phyloP scores from a whole-genome alignment of 2,329 filamentous ascomycete genomes.

The Talaromyces pinophilus region DNA sequence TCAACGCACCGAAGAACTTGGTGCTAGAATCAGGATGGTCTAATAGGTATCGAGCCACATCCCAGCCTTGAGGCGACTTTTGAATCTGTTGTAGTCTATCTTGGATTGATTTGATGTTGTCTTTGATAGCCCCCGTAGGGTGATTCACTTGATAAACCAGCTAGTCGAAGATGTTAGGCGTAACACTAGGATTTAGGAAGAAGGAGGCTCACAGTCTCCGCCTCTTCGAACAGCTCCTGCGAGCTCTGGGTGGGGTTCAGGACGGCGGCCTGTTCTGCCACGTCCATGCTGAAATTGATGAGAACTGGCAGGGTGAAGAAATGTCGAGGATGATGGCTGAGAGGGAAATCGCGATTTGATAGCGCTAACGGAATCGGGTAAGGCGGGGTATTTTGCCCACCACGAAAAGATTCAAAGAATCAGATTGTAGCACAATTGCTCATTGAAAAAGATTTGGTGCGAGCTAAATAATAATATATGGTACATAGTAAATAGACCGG shows the following conservation, averaged over 20 bases:
- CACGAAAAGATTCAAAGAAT: not conserved
- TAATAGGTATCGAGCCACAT: slow-evolving; percentile 75
- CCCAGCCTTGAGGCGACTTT: slow-evolving; percentile 78
- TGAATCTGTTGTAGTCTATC: slow-evolving; percentile 77
- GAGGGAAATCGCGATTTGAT: slow-evolving; percentile 20
- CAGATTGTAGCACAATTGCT: not conserved
- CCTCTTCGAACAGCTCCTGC: slow-evolving; percentile 34
- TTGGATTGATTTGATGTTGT: slow-evolving; percentile 59
- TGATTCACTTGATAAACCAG: slow-evolving; percentile 45
- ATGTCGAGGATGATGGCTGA: not conserved
- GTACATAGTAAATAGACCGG: too few relatives aligned
- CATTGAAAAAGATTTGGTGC: not conserved
- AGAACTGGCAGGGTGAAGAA: not conserved
- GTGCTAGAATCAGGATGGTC: slow-evolving; percentile 69
- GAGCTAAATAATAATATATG: not conserved
- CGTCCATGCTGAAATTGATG: slow-evolving; percentile 24
- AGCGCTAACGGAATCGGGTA: slow-evolving; percentile 26
- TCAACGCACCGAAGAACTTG: slow-evolving; percentile 89
- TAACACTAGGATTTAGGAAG: not conserved
- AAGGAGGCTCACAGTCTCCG: slow-evolving; percentile 30
- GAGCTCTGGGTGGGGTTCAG: slow-evolving; percentile 29
- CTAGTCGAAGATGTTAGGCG: slow-evolving; percentile 30
- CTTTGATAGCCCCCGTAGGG: slow-evolving; percentile 48
- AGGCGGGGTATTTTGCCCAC: slow-evolving; percentile 14
- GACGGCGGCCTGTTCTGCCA: slow-evolving; percentile 33